Evolutionary conservation across 768 basidiomycete species (phyloP).

Genomic region (Mycena venus): DNA sequence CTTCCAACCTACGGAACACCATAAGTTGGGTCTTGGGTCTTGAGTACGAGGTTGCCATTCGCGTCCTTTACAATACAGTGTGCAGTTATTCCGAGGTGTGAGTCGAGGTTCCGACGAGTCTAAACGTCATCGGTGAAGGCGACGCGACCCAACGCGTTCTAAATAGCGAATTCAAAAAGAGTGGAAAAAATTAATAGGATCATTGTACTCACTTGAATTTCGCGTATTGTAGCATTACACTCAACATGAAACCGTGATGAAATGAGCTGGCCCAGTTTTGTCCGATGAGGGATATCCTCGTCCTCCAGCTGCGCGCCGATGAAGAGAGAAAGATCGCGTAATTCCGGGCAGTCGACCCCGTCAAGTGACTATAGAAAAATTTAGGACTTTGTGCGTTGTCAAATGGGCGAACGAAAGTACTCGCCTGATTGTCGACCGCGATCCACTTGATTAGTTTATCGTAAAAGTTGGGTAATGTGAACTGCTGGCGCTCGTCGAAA

Average conservation of each 20-base stretch:
- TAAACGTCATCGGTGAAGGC: slow-evolving; percentile 37
- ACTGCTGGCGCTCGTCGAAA: slow-evolving; percentile 9
- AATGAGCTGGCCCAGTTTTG: slow-evolving; percentile 40
- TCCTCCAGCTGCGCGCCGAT: slow-evolving; percentile 38
- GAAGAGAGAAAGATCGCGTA: slow-evolving; percentile 43
- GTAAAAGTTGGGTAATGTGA: slow-evolving; percentile 33
- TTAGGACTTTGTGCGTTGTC: background rate
- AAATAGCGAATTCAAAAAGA: background rate
- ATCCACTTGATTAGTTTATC: slow-evolving; percentile 38
- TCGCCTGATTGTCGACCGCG: slow-evolving; percentile 40
- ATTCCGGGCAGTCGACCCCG: slow-evolving; percentile 40
- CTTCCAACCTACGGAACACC: slow-evolving; percentile 36
- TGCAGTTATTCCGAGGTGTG: slow-evolving; percentile 37
- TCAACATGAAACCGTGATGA: slow-evolving; percentile 27
- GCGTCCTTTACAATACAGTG: slow-evolving; percentile 25
- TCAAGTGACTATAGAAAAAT: slow-evolving; percentile 41
- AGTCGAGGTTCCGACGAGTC: slow-evolving; percentile 25
- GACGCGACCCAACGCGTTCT: slow-evolving; percentile 36
- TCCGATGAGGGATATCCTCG: slow-evolving; percentile 44
- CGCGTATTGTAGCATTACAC: slow-evolving; percentile 29
- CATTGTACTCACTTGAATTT: slow-evolving; percentile 26
- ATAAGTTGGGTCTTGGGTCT: slow-evolving; percentile 26
- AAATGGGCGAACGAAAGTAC: background rate
- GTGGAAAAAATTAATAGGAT: background rate
- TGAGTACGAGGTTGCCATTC: slow-evolving; percentile 27